A percentile compares a stretch with the other conserved stretches of the same genome.
Evolutionary conservation across 2,329 filamentous ascomycete species (phyloP).

Genomic region (Scopulariopsis brevicaulis): DNA sequence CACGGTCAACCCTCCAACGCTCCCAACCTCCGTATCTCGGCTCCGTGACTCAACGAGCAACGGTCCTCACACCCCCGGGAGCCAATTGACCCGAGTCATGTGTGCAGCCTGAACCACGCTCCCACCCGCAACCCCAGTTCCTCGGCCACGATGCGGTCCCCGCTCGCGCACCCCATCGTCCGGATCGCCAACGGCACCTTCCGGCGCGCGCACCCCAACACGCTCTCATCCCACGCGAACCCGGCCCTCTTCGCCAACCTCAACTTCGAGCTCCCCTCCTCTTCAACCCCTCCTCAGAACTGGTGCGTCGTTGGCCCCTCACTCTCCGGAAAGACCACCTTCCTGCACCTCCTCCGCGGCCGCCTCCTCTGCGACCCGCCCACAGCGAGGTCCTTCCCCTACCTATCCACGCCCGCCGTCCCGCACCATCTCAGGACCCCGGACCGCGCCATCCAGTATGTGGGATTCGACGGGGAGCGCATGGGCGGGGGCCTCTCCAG

Average conservation of each 20-base stretch:
- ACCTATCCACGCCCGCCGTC: slow-evolving; percentile 54
- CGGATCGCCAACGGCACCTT: slow-evolving; percentile 71
- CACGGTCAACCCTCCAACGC: no score
- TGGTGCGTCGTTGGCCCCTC: slow-evolving; percentile 83
- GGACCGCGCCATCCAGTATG: slow-evolving; percentile 67
- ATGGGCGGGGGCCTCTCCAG: slow-evolving; percentile 38
- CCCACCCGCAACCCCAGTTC: no score
- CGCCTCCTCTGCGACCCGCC: slow-evolving; percentile 67
- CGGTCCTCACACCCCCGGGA: no score
- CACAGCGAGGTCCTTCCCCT: slow-evolving; percentile 65
- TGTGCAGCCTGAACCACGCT: no score
- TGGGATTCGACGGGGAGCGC: slow-evolving; percentile 75
- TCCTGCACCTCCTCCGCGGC: slow-evolving; percentile 70
- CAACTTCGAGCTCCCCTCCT: slow-evolving; percentile 56
- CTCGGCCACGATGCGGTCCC: not conserved
- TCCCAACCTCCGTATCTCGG: no score
- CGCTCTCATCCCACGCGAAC: slow-evolving; percentile 41
- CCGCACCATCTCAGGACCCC: slow-evolving; percentile 44
- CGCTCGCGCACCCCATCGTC: slow-evolving; percentile 42
- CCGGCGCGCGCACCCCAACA: slow-evolving; percentile 61
- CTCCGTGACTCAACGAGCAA: no score
- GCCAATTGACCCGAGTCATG: no score
- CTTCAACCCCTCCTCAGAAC: slow-evolving; percentile 39
- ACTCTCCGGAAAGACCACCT: slow-evolving; percentile 66
- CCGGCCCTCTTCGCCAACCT: slow-evolving; percentile 63